Conservation (phyloP, 1,139 yeast species). For the Geotrichum candidum region DNA sequence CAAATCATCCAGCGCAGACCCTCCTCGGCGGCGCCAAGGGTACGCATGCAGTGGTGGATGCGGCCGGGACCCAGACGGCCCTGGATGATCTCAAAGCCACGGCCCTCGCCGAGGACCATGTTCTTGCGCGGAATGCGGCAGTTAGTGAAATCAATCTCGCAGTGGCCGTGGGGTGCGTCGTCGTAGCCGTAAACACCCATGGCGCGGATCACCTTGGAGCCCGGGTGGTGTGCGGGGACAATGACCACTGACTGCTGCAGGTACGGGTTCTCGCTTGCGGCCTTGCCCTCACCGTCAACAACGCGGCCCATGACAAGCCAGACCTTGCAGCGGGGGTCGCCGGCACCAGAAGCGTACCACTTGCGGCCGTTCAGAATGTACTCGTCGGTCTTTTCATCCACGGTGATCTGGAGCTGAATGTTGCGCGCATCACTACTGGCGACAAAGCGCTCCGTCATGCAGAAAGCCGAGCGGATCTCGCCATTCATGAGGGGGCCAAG, state of each 20-base stretch:
- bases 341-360: conserved; percentile 76
- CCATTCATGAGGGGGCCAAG: conserved; percentile 55
- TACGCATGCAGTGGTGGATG: conserved; percentile 70
- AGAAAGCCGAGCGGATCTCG: conserved; percentile 57
- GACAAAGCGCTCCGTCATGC: conserved; percentile 65
- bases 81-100: conserved; percentile 64
- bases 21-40: conserved; percentile 60
- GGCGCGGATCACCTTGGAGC: conserved; percentile 52
- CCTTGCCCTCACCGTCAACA: conserved; percentile 33
- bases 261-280: conserved; percentile 35
- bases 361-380: conserved; percentile 59
- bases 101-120: conserved; percentile 43
- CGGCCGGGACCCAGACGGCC: conserved; percentile 69
- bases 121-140: conserved; percentile 48
- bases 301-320: conserved; percentile 70
- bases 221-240: conserved; percentile 51
- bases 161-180: conserved; percentile 73
- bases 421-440: conserved; percentile 66
- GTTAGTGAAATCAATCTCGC: conserved; percentile 52
- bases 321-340: conserved; percentile 54
- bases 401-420: conserved; percentile 47
- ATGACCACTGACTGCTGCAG: conserved; percentile 57
- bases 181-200: conserved; percentile 57
- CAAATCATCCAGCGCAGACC: conserved; percentile 49
- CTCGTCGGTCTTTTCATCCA: conserved; percentile 40